Conservation (phyloP, 2,329 filamentous ascomycete genomes). For the Daldinia eschscholtzii region DNA sequence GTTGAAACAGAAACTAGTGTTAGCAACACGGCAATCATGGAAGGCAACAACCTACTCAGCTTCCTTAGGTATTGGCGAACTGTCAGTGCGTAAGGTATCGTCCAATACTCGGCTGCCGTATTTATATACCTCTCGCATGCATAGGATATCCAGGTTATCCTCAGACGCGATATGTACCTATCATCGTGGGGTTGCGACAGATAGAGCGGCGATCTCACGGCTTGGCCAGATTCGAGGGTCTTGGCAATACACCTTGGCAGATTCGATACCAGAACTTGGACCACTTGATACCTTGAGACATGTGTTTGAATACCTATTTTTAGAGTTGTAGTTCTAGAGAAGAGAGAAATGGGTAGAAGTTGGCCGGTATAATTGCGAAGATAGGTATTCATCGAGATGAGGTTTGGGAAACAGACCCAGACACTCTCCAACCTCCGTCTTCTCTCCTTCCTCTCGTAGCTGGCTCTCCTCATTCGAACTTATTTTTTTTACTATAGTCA, state of each 20-base stretch:
- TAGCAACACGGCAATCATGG: conserved; percentile 11
- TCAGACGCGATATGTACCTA: conserved; percentile 20
- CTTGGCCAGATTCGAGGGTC: conserved; percentile 48
- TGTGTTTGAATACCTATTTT: conserved; percentile 25
- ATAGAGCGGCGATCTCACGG: conserved; percentile 43
- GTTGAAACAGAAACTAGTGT: conserved; percentile 29
- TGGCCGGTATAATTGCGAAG: conserved; percentile 14
- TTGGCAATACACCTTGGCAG: conserved; percentile 43
- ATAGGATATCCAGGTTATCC: neutral
- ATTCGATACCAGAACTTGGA: too few species aligned
- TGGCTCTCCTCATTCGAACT: conserved; percentile 35
- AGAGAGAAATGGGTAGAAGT: neutral
- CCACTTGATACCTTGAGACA: neutral
- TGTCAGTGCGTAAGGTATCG: conserved; percentile 15
- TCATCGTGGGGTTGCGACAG: conserved; percentile 37
- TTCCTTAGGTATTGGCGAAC: neutral
- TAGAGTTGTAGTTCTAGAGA: neutral
- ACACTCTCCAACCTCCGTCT: conserved; percentile 19
- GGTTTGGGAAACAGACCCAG: conserved; percentile 22
- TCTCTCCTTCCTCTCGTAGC: neutral
- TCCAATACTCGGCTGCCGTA: neutral
- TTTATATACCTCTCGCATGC: neutral
- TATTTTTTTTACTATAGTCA: conserved; percentile 25
- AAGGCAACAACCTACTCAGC: neutral
- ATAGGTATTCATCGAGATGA: conserved; percentile 29